Evolutionary conservation across 495 filamentous ascomycete species (phyloP).

Genomic region (Jackrogersella multiformis): DNA sequence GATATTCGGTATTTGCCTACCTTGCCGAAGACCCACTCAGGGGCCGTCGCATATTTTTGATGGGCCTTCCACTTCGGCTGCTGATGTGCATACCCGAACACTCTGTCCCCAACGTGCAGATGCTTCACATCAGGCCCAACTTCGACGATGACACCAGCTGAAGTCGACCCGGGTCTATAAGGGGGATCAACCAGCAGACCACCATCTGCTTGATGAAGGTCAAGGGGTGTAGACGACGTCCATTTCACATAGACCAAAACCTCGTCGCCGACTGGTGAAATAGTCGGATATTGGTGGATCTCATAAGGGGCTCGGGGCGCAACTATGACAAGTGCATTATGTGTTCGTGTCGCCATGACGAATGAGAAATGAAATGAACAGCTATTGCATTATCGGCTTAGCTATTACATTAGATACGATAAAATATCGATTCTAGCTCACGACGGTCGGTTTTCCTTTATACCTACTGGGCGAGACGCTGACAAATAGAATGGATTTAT

Average conservation of each 20-base stretch:
- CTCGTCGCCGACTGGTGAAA: constrained; percentile 50
- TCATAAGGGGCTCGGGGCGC: constrained; percentile 48
- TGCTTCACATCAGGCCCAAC: constrained; percentile 52
- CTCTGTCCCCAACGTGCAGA: constrained; percentile 53
- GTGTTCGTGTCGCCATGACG: constrained; percentile 42
- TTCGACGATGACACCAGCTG: constrained; percentile 57
- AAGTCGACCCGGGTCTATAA: constrained; percentile 47
- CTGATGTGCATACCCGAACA: constrained; percentile 61
- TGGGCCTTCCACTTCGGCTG: constrained; percentile 51
- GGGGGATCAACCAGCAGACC: constrained; percentile 57
- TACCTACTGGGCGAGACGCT: background rate
- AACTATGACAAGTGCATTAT: constrained; percentile 53
- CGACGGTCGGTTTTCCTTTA: background rate
- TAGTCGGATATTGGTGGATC: constrained; percentile 49
- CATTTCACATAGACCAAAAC: constrained; percentile 55
- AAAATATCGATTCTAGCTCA: background rate
- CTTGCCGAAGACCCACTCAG: constrained; percentile 48
- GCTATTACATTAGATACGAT: background rate
- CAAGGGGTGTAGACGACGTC: constrained; percentile 63
- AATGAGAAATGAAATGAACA: background rate
- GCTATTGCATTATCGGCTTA: background rate
- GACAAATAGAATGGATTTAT: constrained; percentile 4
- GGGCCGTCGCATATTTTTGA: constrained; percentile 56
- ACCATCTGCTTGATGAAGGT: constrained; percentile 64
- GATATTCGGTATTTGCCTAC: constrained; percentile 18